Percentiles rank a stretch among this genome's conserved stretches.
Evolutionary conservation across 2,329 filamentous ascomycete genomes (phyloP).

Genomic region (Paraphoma sp.): DNA sequence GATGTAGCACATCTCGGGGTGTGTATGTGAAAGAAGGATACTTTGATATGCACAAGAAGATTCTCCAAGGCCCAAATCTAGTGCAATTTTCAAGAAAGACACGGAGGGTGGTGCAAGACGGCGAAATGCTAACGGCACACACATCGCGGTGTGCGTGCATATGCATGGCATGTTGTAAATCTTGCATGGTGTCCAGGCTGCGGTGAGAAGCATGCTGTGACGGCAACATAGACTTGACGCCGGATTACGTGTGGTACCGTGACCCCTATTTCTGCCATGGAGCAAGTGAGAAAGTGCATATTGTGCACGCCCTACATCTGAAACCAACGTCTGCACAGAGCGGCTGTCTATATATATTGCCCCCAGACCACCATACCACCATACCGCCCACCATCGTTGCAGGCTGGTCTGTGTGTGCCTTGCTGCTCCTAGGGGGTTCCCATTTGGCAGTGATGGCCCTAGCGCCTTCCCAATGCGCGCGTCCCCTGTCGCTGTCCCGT

Average conservation of each 20-base stretch:
- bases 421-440: slow-evolving; percentile 1
- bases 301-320: slow-evolving; percentile 10
- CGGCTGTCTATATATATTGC: slow-evolving; percentile 20
- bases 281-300: background rate
- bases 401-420: background rate
- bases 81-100: too few relatives aligned
- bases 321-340: slow-evolving; percentile 7
- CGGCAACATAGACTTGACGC: slow-evolving; percentile 11
- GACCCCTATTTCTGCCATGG: slow-evolving; percentile 16
- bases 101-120: too few relatives aligned
- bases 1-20: background rate
- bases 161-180: slow-evolving; percentile 10
- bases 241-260: background rate
- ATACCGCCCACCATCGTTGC: background rate
- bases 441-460: background rate
- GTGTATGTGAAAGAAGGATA: background rate
- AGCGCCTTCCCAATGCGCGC: slow-evolving; percentile 24
- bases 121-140: background rate
- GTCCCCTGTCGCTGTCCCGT: slow-evolving; percentile 8
- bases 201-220: slow-evolving; percentile 10
- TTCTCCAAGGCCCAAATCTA: too few relatives aligned
- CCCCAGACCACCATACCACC: too few relatives aligned
- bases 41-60: background rate
- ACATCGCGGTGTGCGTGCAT: slow-evolving; percentile 4
- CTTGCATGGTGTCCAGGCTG: background rate